Evolutionary conservation across 2,329 filamentous ascomycete species (phyloP), one percentile per base, ranked within the genome.

Genomic region (Ascochyta koolunga): DNA sequence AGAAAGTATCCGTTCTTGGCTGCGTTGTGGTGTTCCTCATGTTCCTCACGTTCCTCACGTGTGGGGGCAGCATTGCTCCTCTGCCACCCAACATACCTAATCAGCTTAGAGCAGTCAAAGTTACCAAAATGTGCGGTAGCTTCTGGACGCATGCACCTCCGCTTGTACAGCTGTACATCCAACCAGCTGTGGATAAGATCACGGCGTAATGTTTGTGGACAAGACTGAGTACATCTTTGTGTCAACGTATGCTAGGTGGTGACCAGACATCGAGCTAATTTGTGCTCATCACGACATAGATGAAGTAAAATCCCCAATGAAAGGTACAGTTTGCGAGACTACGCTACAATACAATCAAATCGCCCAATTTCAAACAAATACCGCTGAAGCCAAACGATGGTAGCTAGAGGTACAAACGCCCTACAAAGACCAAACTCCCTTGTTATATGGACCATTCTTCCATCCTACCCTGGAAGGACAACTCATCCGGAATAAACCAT

Each of bases 401-500:
- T 37, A 2, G 16, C 4, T 21, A 19, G 5, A 22, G 4, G 15
- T 11, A 33, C 38, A 16, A 9, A 43, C 19, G 27, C 27, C 29
- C 9, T n/a, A 8, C 19, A 7, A 33, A n/a, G 19, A 24, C 18
- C 18, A 16, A 22, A 4, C 3, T 13, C 35, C 27, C 5, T 13
- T 19, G 9, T 21, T 13, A 37, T 21, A 10, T 18, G 10, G 16
- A 21, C 19, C 40, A 27, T 10, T 42, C 22, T 19, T 38, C 7
- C 19, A 16, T n/a, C 11, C 11, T 15, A 4, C 13, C 33, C 4
- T 2, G 2, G 8, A 27, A 13, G 18, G 11, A 35, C 10, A 5
- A 13, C 13, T 35, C 33, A 24, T 54, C 39, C 43, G 50, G 25
- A 13, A 45, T n/a, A 15, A 42, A 32, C 61, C 61, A 66, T 19